These are phyloP conservation scores for Hypoxylon sp. DNA, from an alignment of 2,329 filamentous ascomycete genomes.

Conservation along the genomic window DNA sequence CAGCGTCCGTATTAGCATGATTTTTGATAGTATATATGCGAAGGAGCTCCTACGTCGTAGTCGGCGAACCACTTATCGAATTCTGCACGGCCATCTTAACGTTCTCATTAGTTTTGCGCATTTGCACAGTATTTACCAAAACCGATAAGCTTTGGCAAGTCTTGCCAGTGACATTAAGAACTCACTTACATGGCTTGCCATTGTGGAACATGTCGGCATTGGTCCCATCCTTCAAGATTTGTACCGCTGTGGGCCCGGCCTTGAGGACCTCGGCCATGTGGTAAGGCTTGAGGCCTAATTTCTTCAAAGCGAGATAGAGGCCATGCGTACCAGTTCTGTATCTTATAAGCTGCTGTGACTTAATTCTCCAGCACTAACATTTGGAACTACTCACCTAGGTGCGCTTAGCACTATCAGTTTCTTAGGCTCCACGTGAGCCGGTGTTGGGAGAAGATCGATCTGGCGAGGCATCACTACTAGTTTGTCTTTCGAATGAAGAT, in stretches of 20 bases:
- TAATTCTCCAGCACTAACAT: neutral
- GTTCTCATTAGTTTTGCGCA: conserved; percentile 12
- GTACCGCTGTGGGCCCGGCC: conserved; percentile 45
- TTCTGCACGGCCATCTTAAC: conserved; percentile 54
- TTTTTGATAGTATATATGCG: neutral
- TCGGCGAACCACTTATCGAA: conserved; percentile 60
- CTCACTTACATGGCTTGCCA: conserved; percentile 52
- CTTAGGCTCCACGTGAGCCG: conserved; percentile 52
- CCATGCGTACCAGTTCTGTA: conserved; percentile 57
- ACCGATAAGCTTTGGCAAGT: neutral
- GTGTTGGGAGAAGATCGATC: conserved; percentile 56
- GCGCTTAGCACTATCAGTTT: conserved; percentile 58
- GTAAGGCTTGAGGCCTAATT: conserved; percentile 57
- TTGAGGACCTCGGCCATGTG: conserved; percentile 56
- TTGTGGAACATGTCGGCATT: conserved; percentile 50
- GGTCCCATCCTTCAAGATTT: conserved; percentile 53
- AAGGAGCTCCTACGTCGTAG: conserved; percentile 54
- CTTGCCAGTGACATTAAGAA: neutral
- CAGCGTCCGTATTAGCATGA: conserved; percentile 1
- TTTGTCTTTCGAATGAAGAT: conserved; percentile 30
- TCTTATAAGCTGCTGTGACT: conserved; percentile 11
- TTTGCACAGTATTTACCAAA: neutral
- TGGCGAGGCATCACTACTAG: conserved; percentile 54
- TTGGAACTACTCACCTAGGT: conserved; percentile 53
- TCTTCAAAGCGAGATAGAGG: conserved; percentile 55